phyloP scores from a whole-genome alignment of 495 filamentous ascomycete species.

The Xylaria nigripes region DNA sequence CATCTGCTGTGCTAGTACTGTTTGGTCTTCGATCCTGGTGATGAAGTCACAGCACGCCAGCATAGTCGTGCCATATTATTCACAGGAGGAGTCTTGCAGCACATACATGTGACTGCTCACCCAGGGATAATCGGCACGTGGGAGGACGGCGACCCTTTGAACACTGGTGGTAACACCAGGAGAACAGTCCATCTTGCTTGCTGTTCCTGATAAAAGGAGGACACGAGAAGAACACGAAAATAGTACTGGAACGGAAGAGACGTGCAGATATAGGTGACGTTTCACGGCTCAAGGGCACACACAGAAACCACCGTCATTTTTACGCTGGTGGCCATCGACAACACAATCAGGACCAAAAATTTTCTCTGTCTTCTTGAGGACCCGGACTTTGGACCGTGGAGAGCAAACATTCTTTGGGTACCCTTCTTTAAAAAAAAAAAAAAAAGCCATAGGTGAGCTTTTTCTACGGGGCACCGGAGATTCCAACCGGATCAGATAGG shows the following conservation, averaged over 20 bases:
- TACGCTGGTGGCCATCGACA: background rate
- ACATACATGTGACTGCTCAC: background rate
- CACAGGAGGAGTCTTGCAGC: background rate
- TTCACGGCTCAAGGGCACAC: background rate
- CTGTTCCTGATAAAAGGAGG: background rate
- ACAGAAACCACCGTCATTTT: slow-evolving; percentile 1
- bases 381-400: background rate
- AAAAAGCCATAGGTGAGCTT: too few relatives aligned
- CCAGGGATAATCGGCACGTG: background rate
- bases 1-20: background rate
- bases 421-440: too few relatives aligned
- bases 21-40: background rate
- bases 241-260: background rate
- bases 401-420: background rate
- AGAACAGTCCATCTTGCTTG: background rate
- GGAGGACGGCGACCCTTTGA: background rate
- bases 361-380: background rate
- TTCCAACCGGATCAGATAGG: too few relatives aligned
- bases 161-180: background rate
- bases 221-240: background rate
- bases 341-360: background rate
- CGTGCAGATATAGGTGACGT: slow-evolving; percentile 3
- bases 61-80: background rate
- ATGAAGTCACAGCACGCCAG: background rate
- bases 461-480: too few relatives aligned